These are phyloP conservation scores for Ananas comosus DNA, from an alignment of 176 grass and related monocot genomes.

Conservation along the genomic window DNA sequence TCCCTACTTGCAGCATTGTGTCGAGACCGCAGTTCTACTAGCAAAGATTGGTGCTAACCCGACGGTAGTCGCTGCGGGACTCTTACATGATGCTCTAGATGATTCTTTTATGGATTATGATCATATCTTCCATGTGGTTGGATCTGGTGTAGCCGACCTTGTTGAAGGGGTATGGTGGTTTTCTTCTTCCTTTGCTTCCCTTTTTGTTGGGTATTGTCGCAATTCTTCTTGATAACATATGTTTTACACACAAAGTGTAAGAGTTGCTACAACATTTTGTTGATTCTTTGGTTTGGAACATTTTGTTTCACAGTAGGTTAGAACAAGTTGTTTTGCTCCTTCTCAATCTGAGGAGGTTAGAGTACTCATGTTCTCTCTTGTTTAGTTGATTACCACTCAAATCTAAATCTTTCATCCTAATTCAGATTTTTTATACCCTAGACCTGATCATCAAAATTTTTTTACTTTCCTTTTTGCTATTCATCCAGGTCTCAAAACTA, in stretches of 20 bases:
- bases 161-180: conserved; percentile 77
- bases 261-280: no score
- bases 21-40: conserved; percentile 71
- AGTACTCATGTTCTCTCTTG: no score
- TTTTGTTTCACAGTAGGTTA: no score
- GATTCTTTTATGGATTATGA: conserved; percentile 79
- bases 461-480: neutral
- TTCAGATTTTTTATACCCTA: no score
- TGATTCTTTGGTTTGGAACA: no score
- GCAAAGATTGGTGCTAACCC: conserved; percentile 66
- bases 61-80: conserved; percentile 58
- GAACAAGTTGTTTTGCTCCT: no score
- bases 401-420: no score
- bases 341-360: no score
- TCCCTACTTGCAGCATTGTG: conserved; percentile 88
- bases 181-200: neutral
- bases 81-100: conserved; percentile 86
- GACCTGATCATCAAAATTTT: neutral
- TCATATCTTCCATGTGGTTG: conserved; percentile 59
- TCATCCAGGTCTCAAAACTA: conserved; percentile 25
- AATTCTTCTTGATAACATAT: no score
- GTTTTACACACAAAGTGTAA: no score
- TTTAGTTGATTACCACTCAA: no score
- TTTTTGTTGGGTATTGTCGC: no score
- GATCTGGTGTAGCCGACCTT: conserved; percentile 69